A percentile compares a stretch with the other conserved stretches of the same genome.
phyloP scores from a whole-genome alignment of 1,284 basidiomycete species.

The Earliella scabrosa region DNA sequence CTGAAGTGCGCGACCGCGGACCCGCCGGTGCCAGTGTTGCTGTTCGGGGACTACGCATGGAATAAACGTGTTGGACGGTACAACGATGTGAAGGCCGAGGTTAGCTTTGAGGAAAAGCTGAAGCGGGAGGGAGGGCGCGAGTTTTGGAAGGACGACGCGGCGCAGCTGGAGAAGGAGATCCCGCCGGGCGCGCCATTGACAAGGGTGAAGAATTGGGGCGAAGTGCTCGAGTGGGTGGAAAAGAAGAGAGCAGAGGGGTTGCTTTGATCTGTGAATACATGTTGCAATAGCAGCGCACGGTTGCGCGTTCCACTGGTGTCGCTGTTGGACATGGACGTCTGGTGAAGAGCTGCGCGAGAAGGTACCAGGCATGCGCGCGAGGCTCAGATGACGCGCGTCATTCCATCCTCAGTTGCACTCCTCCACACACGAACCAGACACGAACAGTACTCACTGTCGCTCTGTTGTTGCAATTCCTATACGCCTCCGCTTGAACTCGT shows the following conservation, averaged over 20 bases:
- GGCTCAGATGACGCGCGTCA: no score
- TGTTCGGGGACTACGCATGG: constrained; percentile 83
- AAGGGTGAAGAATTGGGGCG: constrained; percentile 60
- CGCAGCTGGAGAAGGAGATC: constrained; percentile 34
- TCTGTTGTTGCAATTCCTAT: background rate
- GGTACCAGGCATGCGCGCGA: no score
- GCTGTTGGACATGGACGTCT: background rate
- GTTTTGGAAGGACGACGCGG: constrained; percentile 62
- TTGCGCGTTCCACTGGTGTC: background rate
- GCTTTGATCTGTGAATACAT: background rate
- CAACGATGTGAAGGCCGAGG: constrained; percentile 51
- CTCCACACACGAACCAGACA: no score
- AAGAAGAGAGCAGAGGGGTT: constrained; percentile 38
- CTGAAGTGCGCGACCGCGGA: constrained; percentile 53
- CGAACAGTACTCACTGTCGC: no score
- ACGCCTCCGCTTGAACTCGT: background rate
- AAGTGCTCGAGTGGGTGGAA: constrained; percentile 54
- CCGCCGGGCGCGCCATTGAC: constrained; percentile 49
- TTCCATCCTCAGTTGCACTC: no score
- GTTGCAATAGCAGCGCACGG: background rate
- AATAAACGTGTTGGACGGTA: constrained; percentile 57
- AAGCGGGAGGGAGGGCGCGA: constrained; percentile 50
- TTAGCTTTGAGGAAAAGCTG: constrained; percentile 62
- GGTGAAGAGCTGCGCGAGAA: no score
- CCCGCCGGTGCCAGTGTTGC: constrained; percentile 56